Conservation (phyloP, 371 early-diverging fungal genomes). For the Mortierella sp. region DNA sequence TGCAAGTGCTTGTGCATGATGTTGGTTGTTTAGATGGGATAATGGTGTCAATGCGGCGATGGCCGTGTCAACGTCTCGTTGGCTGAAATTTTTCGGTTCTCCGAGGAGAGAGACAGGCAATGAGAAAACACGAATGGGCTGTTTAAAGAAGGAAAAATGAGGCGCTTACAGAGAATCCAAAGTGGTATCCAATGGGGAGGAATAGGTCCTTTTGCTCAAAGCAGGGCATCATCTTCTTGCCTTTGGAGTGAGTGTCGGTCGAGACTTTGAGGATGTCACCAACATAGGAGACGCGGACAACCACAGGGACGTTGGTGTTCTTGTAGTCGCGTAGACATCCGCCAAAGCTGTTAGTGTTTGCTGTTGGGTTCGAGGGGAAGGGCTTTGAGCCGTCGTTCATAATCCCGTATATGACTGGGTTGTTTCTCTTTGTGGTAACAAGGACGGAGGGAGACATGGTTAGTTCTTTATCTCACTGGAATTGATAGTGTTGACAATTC, state of each 20-base stretch:
- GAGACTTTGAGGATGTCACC: slow-evolving; percentile 73
- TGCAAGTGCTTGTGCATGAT: too few species aligned
- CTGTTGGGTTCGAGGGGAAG: slow-evolving; percentile 60
- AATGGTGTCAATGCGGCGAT: not conserved
- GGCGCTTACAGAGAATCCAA: slow-evolving; percentile 80
- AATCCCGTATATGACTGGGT: slow-evolving; percentile 67
- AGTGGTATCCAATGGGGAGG: slow-evolving; percentile 83
- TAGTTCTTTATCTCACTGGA: not conserved
- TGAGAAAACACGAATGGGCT: not conserved
- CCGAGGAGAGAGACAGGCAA: not conserved
- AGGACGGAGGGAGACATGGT: not conserved
- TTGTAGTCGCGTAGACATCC: slow-evolving; percentile 83
- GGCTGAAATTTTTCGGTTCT: not conserved
- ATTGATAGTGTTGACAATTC: not conserved
- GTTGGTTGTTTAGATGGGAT: not conserved
- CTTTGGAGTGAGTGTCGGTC: slow-evolving; percentile 73
- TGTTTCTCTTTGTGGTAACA: slow-evolving; percentile 32
- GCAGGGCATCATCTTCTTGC: slow-evolving; percentile 73
- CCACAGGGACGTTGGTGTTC: slow-evolving; percentile 72
- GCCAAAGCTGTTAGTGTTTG: slow-evolving; percentile 65
- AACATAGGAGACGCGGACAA: slow-evolving; percentile 74
- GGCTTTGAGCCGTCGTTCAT: slow-evolving; percentile 77
- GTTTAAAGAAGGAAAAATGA: not conserved
- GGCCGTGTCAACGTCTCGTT: slow-evolving; percentile 1
- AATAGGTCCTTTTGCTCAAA: slow-evolving; percentile 69